Evolutionary conservation across 345 rosid genomes (phyloP), one percentile per base, ranked within the genome.

Genomic region (Lepidium aucheri): DNA sequence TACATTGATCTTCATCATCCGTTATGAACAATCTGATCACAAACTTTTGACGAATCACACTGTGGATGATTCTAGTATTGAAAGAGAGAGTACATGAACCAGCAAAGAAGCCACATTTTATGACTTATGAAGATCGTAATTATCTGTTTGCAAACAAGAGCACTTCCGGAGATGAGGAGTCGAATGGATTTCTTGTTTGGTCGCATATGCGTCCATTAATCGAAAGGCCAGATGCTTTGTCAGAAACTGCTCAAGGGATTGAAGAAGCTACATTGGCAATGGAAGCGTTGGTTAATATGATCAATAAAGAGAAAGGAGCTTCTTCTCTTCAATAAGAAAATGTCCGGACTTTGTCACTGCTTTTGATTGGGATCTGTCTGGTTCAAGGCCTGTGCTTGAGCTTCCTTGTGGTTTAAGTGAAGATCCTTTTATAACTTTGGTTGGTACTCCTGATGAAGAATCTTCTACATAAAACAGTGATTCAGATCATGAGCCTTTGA

Each of bases 401-500:
- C 70, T 93, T 16, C 97, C 94, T 0, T 89, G 98, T 73, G 97
- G 96, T 60, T 77, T 90, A 3, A 60, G 63, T 60, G 86, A 84
- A 77, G 96, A 80, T 69, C 90, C 96, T 55, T 89, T 96, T 8
- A 52, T 87, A 55, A 82, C 98, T 34, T 32, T 93, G 45, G 81
- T 93, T 44, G 97, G 91, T 63, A 68, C 83, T 76, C 94, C 97
- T 63, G 73, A 79, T 79, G 84, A 78, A 52, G 69, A 63, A 26
- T 66, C 61, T 20, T 20, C 22, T 1, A 1, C 22, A 1, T 20
- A 20, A 20, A 20, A 20, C 22, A 20, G 22, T 20, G 2, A 20
- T 20, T 20, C 22, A 20, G 22, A 20, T 20, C 22, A 1, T 20
- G 22, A 20, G 22, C 22, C 22, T 20, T 20, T 20, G 22, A 20